These are phyloP conservation scores for Wickerhamomyces sp. DNA, from an alignment of 1,139 yeast genomes.

Conservation along the genomic window DNA sequence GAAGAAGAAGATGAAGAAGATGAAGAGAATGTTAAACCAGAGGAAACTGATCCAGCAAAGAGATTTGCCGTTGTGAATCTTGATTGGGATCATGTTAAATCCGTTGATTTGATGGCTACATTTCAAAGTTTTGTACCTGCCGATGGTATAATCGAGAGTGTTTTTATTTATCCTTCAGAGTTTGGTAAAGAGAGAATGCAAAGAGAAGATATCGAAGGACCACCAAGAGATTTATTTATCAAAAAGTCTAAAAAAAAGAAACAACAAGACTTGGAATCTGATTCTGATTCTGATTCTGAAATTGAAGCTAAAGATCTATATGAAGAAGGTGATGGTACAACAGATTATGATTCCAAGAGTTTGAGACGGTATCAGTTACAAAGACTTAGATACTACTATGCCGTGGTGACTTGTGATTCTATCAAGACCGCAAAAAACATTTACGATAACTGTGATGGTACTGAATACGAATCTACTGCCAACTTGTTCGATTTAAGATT, in stretches of 20 bases:
- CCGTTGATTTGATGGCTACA: slow-evolving; percentile 86
- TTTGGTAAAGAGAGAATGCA: slow-evolving; percentile 93
- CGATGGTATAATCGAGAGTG: slow-evolving; percentile 64
- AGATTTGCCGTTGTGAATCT: slow-evolving; percentile 89
- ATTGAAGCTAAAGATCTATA: slow-evolving; percentile 59
- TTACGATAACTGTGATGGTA: slow-evolving; percentile 85
- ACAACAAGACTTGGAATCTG: slow-evolving; percentile 31
- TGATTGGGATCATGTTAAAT: slow-evolving; percentile 93
- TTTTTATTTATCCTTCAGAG: slow-evolving; percentile 83
- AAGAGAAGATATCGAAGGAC: slow-evolving; percentile 87
- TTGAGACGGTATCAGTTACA: slow-evolving; percentile 80
- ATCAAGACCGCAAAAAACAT: slow-evolving; percentile 67
- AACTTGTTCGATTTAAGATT: slow-evolving; percentile 89
- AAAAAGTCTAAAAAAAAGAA: slow-evolving; percentile 34
- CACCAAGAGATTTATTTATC: slow-evolving; percentile 77
- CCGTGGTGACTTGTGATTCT: slow-evolving; percentile 82
- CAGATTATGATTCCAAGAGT: slow-evolving; percentile 64
- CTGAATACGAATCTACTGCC: slow-evolving; percentile 95
- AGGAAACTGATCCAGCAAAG: slow-evolving; percentile 78
- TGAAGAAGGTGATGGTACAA: slow-evolving; percentile 66
- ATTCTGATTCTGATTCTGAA: slow-evolving; percentile 46
- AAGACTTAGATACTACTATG: slow-evolving; percentile 84
- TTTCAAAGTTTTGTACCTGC: slow-evolving; percentile 82
- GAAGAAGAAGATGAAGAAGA: slow-evolving; percentile 50
- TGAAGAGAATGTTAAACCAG: slow-evolving; percentile 56